Conservation (phyloP, 1,139 yeast genomes). For the Candida smagusa region DNA sequence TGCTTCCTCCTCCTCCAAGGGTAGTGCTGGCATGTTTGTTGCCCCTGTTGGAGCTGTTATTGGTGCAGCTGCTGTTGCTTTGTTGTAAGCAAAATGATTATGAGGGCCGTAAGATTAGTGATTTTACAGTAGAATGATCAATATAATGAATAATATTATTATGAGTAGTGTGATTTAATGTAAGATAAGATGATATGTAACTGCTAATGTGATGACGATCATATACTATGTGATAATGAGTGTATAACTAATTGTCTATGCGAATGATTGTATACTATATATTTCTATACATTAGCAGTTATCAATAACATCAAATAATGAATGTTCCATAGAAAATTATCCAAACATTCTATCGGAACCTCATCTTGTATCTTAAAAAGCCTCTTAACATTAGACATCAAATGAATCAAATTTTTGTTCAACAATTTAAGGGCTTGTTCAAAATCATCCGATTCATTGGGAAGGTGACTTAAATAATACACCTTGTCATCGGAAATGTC, state of each 20-base stretch:
- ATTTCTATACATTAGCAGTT: too few species aligned
- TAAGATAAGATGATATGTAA: too few species aligned
- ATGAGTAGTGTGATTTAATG: too few species aligned
- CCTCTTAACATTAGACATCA: conserved; percentile 22
- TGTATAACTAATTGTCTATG: too few species aligned
- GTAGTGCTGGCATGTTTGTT: conserved; percentile 13
- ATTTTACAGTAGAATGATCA: too few species aligned
- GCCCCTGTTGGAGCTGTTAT: conserved; percentile 36
- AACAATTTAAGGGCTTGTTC: conserved; percentile 35
- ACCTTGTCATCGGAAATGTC: conserved; percentile 26
- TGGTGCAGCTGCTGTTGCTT: conserved; percentile 35
- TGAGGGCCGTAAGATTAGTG: background rate
- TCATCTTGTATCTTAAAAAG: conserved; percentile 13
- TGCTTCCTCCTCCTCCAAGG: conserved; percentile 13
- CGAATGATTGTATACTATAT: too few species aligned
- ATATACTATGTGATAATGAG: too few species aligned
- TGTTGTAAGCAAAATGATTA: conserved; percentile 20
- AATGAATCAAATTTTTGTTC: conserved; percentile 28
- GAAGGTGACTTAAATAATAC: conserved; percentile 29
- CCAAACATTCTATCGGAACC: conserved; percentile 39
- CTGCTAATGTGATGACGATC: too few species aligned
- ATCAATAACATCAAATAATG: conserved; percentile 36
- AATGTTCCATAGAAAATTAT: conserved; percentile 43
- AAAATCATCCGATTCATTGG: conserved; percentile 24
- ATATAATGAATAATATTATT: too few species aligned